A percentile compares a stretch with the other conserved stretches of the same genome.
Conservation (phyloP, 2,329 filamentous ascomycete species). For the Penicillium sclerotigenum region DNA sequence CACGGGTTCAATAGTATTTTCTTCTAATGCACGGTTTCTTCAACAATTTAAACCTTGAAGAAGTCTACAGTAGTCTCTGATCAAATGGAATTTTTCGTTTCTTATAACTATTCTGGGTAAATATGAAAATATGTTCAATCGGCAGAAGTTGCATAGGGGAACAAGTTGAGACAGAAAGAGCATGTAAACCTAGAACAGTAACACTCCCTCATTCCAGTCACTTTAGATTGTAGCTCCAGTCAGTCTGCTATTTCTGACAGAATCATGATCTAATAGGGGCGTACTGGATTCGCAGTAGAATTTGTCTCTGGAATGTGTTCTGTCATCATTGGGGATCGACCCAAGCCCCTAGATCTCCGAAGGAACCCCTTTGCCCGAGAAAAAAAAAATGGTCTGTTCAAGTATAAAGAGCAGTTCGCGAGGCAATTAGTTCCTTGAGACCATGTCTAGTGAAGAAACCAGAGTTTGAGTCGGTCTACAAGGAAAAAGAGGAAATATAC, state of each 20-base stretch:
- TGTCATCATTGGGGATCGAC: conserved; percentile 11
- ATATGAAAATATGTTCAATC: neutral
- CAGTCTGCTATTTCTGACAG: neutral
- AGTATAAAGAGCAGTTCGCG: too few species aligned
- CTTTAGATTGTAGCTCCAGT: too few species aligned
- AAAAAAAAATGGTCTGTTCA: too few species aligned
- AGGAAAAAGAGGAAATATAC: neutral
- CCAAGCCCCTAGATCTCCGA: conserved; percentile 15
- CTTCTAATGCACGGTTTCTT: too few species aligned
- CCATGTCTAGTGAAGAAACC: neutral
- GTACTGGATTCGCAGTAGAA: neutral
- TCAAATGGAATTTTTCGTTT: neutral
- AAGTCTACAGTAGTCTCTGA: neutral
- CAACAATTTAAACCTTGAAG: neutral
- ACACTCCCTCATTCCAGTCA: conserved; percentile 12
- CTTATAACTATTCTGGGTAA: neutral
- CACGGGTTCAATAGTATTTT: too few species aligned
- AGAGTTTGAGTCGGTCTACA: neutral
- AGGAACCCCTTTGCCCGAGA: neutral
- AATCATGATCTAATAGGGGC: conserved; percentile 13
- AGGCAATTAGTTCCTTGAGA: too few species aligned
- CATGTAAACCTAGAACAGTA: conserved; percentile 1
- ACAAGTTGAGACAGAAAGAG: neutral
- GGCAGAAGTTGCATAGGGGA: neutral
- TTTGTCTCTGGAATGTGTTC: conserved; percentile 14